Evolutionary conservation across 2,329 filamentous ascomycete genomes (phyloP).

Genomic region (Rhynchosporium graminicola): DNA sequence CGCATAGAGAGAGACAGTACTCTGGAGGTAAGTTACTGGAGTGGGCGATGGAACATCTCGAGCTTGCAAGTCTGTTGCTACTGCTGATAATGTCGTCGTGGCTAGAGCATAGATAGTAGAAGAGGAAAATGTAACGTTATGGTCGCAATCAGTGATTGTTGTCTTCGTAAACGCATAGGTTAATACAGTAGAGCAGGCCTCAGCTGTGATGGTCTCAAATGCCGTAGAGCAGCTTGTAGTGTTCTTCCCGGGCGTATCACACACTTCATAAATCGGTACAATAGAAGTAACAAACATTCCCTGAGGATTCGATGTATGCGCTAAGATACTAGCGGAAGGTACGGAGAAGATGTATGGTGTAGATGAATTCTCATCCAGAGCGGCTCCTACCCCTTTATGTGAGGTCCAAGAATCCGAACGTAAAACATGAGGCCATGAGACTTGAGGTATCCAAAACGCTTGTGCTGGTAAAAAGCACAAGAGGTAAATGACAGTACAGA

Average conservation of each 20-base stretch:
- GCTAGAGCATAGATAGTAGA: conserved; percentile 29
- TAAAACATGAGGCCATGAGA: not conserved
- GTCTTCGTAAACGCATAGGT: conserved; percentile 31
- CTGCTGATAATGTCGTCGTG: conserved; percentile 19
- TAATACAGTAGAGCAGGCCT: conserved; percentile 33
- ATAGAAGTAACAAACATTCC: conserved; percentile 29
- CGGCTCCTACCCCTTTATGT: conserved; percentile 6
- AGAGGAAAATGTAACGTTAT: conserved; percentile 36
- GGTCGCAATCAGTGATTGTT: conserved; percentile 33
- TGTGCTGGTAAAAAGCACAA: conserved; percentile 1
- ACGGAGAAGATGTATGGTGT: conserved; percentile 23
- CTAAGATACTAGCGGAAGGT: conserved; percentile 19
- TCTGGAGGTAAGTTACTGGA: conserved; percentile 29
- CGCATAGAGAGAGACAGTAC: conserved; percentile 32
- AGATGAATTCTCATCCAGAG: not conserved
- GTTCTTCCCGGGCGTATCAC: conserved; percentile 25
- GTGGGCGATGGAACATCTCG: not conserved
- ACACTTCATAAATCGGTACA: conserved; percentile 31
- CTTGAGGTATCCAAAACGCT: conserved; percentile 1
- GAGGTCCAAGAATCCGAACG: not conserved
- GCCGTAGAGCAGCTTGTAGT: conserved; percentile 28
- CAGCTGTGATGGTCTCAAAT: conserved; percentile 24
- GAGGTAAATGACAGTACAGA: conserved; percentile 2
- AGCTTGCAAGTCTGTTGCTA: not conserved
- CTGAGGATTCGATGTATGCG: conserved; percentile 21